A percentile compares a stretch with the other conserved stretches of the same genome.
Evolutionary conservation across 106 monocot species (phyloP).

Genomic region (Acanthochlamys bracteata): DNA sequence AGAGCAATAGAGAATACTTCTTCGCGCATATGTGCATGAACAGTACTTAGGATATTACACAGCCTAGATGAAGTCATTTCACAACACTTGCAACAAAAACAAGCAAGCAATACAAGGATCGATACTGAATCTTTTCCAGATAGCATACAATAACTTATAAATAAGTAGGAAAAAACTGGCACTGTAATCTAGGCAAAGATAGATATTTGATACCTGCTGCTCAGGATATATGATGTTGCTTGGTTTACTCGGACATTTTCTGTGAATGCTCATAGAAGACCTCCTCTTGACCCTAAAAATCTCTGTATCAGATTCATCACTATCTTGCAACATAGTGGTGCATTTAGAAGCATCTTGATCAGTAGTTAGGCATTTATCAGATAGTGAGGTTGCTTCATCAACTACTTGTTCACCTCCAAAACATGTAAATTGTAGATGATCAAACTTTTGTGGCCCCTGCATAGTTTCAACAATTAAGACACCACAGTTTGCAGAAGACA

Average conservation of each 20-base stretch:
- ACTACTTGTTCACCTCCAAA: conserved; percentile 6
- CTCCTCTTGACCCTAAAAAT: conserved; percentile 60
- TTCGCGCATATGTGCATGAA: no score
- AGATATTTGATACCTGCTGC: conserved; percentile 35
- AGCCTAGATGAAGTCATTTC: no score
- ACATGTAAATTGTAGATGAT: background rate
- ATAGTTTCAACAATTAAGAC: background rate
- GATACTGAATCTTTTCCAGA: no score
- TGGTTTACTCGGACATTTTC: conserved; percentile 4
- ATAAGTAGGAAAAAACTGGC: no score
- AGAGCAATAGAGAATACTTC: background rate
- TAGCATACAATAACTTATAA: no score
- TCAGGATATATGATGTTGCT: conserved; percentile 15
- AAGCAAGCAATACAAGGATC: no score
- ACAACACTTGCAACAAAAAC: no score
- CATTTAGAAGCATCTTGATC: conserved; percentile 4
- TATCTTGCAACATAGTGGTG: conserved; percentile 12
- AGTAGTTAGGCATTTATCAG: conserved; percentile 5
- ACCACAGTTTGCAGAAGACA: background rate
- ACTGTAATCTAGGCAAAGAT: no score
- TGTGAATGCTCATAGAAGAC: conserved; percentile 20
- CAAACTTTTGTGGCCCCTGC: conserved; percentile 16
- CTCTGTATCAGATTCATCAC: conserved; percentile 50
- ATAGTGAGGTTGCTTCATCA: conserved; percentile 1
- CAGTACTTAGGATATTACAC: no score